Evolutionary conservation across 331 rosid genomes (phyloP).

Genomic region (Rosa hybrid): DNA sequence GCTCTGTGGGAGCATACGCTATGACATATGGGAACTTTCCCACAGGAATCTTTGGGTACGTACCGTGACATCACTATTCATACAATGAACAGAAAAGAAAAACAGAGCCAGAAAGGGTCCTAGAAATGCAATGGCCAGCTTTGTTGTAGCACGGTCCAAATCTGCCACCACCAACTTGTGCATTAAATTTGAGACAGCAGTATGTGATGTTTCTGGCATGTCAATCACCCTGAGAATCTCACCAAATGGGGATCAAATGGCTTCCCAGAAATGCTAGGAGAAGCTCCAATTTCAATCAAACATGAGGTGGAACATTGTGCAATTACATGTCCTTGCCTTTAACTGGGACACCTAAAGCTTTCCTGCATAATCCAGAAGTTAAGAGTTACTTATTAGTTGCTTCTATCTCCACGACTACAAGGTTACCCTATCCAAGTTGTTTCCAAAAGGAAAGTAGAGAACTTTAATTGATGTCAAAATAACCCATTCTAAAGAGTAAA

Average conservation of each 20-base stretch:
- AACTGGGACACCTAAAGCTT: slow-evolving; percentile 34
- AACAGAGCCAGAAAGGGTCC: slow-evolving; percentile 78
- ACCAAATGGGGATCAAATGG: slow-evolving; percentile 22
- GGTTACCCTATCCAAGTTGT: too few species aligned
- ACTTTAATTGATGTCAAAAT: background rate
- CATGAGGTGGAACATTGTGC: slow-evolving; percentile 41
- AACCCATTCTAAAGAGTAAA: background rate
- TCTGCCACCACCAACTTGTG: slow-evolving; percentile 54
- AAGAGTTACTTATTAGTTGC: background rate
- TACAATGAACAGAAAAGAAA: slow-evolving; percentile 63
- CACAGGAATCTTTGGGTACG: slow-evolving; percentile 90
- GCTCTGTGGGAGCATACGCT: slow-evolving; percentile 95
- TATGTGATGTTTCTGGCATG: slow-evolving; percentile 31
- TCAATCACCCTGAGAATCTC: slow-evolving; percentile 15
- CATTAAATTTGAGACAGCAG: slow-evolving; percentile 31
- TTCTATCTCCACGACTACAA: background rate
- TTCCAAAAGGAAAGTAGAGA: too few species aligned
- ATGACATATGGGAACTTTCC: slow-evolving; percentile 83
- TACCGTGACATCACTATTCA: slow-evolving; percentile 99
- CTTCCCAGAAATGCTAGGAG: slow-evolving; percentile 26
- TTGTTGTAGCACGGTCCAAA: slow-evolving; percentile 82
- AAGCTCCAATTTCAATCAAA: slow-evolving; percentile 27
- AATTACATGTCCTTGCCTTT: slow-evolving; percentile 23
- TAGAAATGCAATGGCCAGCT: slow-evolving; percentile 62
- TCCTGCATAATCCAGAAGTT: slow-evolving; percentile 35